Conservation (phyloP, 805 yeast species). For the Monosporozyma unispora region DNA sequence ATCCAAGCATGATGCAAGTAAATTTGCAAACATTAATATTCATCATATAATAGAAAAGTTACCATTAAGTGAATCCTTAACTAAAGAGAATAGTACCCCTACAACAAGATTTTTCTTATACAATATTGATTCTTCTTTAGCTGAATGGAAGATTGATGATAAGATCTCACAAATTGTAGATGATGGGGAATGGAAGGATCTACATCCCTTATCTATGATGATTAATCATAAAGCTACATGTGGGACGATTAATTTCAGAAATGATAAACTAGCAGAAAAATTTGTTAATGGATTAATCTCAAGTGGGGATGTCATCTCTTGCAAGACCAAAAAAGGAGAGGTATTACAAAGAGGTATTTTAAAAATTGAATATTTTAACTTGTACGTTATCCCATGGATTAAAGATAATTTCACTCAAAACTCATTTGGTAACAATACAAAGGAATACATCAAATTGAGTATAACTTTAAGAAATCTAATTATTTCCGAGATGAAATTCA, state of each 20-base stretch:
- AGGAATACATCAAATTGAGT: constrained; percentile 18
- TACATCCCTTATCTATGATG: constrained; percentile 12
- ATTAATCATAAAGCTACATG: constrained; percentile 22
- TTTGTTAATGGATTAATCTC: constrained; percentile 8
- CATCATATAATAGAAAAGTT: constrained; percentile 43
- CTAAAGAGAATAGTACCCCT: constrained; percentile 25
- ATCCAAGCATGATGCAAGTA: not conserved
- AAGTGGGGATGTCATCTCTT: constrained; percentile 1
- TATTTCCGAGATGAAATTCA: not conserved
- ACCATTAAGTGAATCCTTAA: constrained; percentile 60
- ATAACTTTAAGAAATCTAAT: not conserved
- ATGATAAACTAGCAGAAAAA: constrained; percentile 7
- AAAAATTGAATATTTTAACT: constrained; percentile 12
- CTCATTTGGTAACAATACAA: constrained; percentile 17
- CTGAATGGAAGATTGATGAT: constrained; percentile 52
- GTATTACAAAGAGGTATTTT: constrained; percentile 14
- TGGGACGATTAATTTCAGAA: constrained; percentile 22
- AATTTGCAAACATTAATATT: not conserved
- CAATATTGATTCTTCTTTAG: constrained; percentile 59
- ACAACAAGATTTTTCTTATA: constrained; percentile 61
- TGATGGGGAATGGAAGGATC: constrained; percentile 16
- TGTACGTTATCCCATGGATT: constrained; percentile 18
- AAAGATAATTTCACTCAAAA: constrained; percentile 13
- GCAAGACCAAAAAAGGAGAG: not conserved
- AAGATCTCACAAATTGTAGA: constrained; percentile 34